These are phyloP conservation scores for Micromonas commoda DNA, from an alignment of 139 green algal genomes.

Conservation along the genomic window DNA sequence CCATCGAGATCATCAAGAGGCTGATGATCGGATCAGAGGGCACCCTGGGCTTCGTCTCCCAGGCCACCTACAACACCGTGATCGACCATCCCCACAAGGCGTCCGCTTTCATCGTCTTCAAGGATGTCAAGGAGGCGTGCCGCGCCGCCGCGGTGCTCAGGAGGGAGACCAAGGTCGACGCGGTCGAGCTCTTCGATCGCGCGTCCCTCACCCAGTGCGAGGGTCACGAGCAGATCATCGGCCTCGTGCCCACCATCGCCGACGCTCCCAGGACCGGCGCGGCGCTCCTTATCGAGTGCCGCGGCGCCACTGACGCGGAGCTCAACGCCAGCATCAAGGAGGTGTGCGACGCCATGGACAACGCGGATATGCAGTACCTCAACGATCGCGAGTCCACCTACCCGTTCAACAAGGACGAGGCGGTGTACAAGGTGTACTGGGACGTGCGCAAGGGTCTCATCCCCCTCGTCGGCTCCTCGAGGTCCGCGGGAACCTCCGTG, in stretches of 20 bases:
- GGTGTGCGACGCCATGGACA: constrained; percentile 20
- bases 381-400: constrained; percentile 52
- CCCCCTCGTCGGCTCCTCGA: constrained; percentile 83
- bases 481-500: constrained; percentile 86
- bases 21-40: constrained; percentile 91
- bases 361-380: constrained; percentile 9
- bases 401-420: constrained; percentile 72
- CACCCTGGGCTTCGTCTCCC: constrained; percentile 85
- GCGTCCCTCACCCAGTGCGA: constrained; percentile 60
- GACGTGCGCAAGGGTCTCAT: constrained; percentile 95
- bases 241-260: constrained; percentile 75
- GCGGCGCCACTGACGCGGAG: constrained; percentile 53
- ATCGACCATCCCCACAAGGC: constrained; percentile 79
- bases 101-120: constrained; percentile 85
- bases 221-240: constrained; percentile 64
- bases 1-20: constrained; percentile 92
- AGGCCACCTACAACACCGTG: constrained; percentile 88
- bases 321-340: constrained; percentile 49
- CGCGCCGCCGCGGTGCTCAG: constrained; percentile 68
- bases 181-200: constrained; percentile 94
- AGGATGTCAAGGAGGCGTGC: constrained; percentile 75
- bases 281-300: constrained; percentile 89
- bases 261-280: constrained; percentile 55
- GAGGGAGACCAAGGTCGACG: constrained; percentile 80
- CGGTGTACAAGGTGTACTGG: constrained; percentile 84